These are phyloP conservation scores for Lipomyces mesembrius DNA, from an alignment of 805 yeast genomes.

Conservation along the genomic window DNA sequence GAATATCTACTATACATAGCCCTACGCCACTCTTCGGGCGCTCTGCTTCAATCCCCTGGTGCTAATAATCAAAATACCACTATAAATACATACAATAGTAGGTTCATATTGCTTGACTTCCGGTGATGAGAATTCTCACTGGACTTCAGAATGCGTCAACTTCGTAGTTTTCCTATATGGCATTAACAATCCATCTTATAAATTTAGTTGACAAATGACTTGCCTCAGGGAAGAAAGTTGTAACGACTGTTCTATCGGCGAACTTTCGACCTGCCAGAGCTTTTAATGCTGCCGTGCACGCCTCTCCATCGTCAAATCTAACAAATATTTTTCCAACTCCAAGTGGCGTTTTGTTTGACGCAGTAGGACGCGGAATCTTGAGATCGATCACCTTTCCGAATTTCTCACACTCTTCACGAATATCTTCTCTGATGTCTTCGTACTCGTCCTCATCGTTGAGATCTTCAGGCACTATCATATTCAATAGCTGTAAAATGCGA, in stretches of 20 bases:
- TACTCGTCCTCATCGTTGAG: slow-evolving; percentile 56
- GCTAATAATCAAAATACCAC: neutral
- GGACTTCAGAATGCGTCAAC: slow-evolving; percentile 44
- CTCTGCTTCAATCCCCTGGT: neutral
- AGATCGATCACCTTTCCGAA: slow-evolving; percentile 60
- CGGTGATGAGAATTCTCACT: neutral
- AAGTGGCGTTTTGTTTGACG: slow-evolving; percentile 53
- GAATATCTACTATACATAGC: slow-evolving; percentile 4
- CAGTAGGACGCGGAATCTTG: slow-evolving; percentile 61
- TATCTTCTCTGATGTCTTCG: slow-evolving; percentile 57
- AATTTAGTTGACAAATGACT: neutral
- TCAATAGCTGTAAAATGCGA: slow-evolving; percentile 66
- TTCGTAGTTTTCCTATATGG: slow-evolving; percentile 49
- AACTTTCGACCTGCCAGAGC: slow-evolving; percentile 68
- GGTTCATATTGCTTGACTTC: neutral
- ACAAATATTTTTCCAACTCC: slow-evolving; percentile 77
- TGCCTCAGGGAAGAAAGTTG: slow-evolving; percentile 61
- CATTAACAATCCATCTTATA: neutral
- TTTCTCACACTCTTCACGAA: slow-evolving; percentile 55
- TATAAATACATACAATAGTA: neutral
- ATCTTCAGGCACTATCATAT: slow-evolving; percentile 68
- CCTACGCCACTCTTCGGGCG: neutral
- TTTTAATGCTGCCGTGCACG: slow-evolving; percentile 60
- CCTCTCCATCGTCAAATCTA: slow-evolving; percentile 58
- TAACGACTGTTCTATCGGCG: slow-evolving; percentile 69